Conservation (phyloP, 805 yeast genomes). For the Candida insectorum region DNA sequence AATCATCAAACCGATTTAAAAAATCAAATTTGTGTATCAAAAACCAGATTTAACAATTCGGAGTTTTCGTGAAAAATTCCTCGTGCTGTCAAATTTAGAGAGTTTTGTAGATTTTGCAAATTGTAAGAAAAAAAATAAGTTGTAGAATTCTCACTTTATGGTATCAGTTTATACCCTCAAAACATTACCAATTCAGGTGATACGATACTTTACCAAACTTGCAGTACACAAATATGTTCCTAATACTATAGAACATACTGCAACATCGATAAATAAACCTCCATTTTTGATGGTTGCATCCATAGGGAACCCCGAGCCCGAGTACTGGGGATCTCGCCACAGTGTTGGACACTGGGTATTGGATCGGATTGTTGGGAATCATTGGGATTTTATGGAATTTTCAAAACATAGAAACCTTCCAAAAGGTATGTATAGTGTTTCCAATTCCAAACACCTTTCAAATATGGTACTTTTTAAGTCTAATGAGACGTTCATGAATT, state of each 20-base stretch:
- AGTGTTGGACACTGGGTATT: conserved; percentile 69
- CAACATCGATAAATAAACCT: too few species aligned
- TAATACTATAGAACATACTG: too few species aligned
- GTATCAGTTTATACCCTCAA: too few species aligned
- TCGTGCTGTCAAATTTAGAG: too few species aligned
- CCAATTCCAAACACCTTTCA: conserved; percentile 15
- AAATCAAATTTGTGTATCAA: too few species aligned
- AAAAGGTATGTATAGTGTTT: conserved; percentile 19
- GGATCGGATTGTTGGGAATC: conserved; percentile 21
- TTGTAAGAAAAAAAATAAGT: too few species aligned
- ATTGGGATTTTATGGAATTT: conserved; percentile 22
- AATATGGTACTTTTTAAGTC: conserved; percentile 45
- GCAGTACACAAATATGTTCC: neutral
- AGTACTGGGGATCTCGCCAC: conserved; percentile 64
- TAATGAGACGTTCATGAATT: conserved; percentile 63
- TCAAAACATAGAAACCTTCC: conserved; percentile 16
- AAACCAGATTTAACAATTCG: too few species aligned
- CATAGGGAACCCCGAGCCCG: conserved; percentile 74
- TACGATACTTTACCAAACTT: neutral
- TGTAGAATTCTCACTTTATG: too few species aligned
- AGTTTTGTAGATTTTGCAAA: too few species aligned
- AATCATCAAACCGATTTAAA: too few species aligned
- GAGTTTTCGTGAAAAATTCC: too few species aligned
- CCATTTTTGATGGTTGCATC: conserved; percentile 40
- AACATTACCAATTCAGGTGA: neutral